These are phyloP conservation scores for Debaryomyces fabryi DNA, from an alignment of 1,139 yeast genomes.

Conservation along the genomic window DNA sequence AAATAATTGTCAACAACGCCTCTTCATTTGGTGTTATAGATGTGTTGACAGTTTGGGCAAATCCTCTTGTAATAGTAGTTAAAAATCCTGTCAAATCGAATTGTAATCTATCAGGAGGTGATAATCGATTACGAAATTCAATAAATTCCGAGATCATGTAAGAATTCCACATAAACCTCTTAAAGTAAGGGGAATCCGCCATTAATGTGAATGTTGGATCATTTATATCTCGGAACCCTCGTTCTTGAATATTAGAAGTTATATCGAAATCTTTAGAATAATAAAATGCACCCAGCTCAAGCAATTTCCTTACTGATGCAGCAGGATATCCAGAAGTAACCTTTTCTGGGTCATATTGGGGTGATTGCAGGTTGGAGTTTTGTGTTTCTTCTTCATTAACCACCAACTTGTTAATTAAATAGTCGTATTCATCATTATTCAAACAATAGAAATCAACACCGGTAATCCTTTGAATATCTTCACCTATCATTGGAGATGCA, in stretches of 20 bases:
- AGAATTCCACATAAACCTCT: slow-evolving; percentile 67
- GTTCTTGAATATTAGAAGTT: slow-evolving; percentile 61
- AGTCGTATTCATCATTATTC: slow-evolving; percentile 58
- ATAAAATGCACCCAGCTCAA: slow-evolving; percentile 66
- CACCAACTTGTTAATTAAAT: slow-evolving; percentile 23
- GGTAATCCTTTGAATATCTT: slow-evolving; percentile 53
- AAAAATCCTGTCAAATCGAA: slow-evolving; percentile 64
- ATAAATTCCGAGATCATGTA: slow-evolving; percentile 60
- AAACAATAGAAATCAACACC: slow-evolving; percentile 67
- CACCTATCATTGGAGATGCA: slow-evolving; percentile 61
- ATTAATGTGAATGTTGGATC: slow-evolving; percentile 30
- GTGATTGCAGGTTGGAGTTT: slow-evolving; percentile 14
- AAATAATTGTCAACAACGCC: slow-evolving; percentile 60
- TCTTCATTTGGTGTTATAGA: slow-evolving; percentile 34
- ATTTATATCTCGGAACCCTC: slow-evolving; percentile 39
- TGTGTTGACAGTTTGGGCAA: slow-evolving; percentile 61
- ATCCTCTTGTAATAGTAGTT: slow-evolving; percentile 65
- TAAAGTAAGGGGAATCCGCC: slow-evolving; percentile 52
- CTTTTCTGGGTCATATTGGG: slow-evolving; percentile 26
- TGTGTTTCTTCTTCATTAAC: slow-evolving; percentile 26
- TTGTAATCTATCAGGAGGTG: slow-evolving; percentile 46
- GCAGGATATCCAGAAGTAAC: slow-evolving; percentile 57
- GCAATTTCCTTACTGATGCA: slow-evolving; percentile 55
- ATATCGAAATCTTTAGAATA: slow-evolving; percentile 69
- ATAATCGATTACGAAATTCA: slow-evolving; percentile 59